Conservation (phyloP, 2,329 filamentous ascomycete species). For the Aspergillus unguis region DNA sequence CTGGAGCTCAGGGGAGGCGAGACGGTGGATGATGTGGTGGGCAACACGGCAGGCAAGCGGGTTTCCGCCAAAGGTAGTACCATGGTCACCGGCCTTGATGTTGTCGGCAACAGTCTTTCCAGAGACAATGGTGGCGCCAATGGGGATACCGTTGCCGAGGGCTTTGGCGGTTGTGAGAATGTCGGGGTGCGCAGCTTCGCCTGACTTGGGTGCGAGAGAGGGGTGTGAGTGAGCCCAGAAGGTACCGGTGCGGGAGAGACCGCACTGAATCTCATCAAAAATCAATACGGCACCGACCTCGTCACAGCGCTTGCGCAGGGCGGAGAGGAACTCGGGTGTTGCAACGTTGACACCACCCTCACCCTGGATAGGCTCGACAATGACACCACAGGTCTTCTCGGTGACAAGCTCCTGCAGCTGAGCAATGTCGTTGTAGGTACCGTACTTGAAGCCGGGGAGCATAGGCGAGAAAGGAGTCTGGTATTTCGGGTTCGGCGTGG, state of each 20-base stretch:
- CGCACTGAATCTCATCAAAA: slow-evolving; percentile 97
- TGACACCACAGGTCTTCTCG: slow-evolving; percentile 84
- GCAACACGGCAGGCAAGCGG: slow-evolving; percentile 80
- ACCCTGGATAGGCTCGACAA: slow-evolving; percentile 95
- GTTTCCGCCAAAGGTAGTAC: slow-evolving; percentile 92
- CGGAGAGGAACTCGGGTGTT: slow-evolving; percentile 74
- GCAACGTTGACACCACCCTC: slow-evolving; percentile 90
- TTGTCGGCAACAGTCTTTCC: slow-evolving; percentile 63
- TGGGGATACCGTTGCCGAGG: slow-evolving; percentile 92
- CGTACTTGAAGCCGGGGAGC: slow-evolving; percentile 88
- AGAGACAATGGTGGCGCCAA: slow-evolving; percentile 74
- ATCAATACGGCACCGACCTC: slow-evolving; percentile 86
- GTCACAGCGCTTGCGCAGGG: slow-evolving; percentile 78
- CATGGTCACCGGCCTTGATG: slow-evolving; percentile 76
- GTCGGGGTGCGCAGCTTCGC: slow-evolving; percentile 78
- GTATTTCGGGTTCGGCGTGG: slow-evolving; percentile 97
- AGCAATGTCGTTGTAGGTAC: slow-evolving; percentile 76
- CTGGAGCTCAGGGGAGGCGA: slow-evolving; percentile 70
- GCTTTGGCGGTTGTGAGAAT: slow-evolving; percentile 94
- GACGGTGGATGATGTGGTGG: slow-evolving; percentile 76
- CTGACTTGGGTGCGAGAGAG: slow-evolving; percentile 47
- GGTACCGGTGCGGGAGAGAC: slow-evolving; percentile 77
- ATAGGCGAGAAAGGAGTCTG: slow-evolving; percentile 93
- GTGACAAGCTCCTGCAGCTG: slow-evolving; percentile 72
- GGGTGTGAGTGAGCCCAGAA: slow-evolving; percentile 84